Conservation (phyloP, 169 alveolate species). For the Eimeria tenella region DNA sequence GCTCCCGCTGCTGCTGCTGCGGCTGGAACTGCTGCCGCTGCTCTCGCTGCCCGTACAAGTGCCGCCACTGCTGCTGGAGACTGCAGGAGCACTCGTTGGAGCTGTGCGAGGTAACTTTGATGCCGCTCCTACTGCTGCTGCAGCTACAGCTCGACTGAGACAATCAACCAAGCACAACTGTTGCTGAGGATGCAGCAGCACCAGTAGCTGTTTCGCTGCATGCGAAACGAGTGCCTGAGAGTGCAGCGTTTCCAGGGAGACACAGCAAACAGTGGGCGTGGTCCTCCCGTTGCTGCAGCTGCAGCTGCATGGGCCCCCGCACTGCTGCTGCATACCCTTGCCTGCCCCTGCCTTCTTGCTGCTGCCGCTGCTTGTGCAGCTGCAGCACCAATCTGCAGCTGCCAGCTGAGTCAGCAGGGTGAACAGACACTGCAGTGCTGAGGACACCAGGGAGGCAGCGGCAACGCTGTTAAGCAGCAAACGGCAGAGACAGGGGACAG, state of each 20-base stretch:
- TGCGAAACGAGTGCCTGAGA: constrained; percentile 65
- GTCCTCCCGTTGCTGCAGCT: constrained; percentile 32
- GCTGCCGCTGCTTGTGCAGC: constrained; percentile 45
- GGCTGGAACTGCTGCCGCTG: background rate
- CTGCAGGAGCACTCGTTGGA: background rate
- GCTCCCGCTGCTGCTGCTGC: constrained; percentile 42
- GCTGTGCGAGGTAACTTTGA: background rate
- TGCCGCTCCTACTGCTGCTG: constrained; percentile 56
- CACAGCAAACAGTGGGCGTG: constrained; percentile 14
- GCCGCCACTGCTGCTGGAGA: background rate
- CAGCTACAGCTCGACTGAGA: constrained; percentile 61
- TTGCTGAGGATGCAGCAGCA: constrained; percentile 59
- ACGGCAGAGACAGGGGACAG: constrained; percentile 45
- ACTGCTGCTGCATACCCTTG: constrained; percentile 14
- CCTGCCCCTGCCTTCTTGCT: constrained; percentile 20
- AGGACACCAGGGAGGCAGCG: constrained; percentile 34
- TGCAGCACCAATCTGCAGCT: constrained; percentile 41
- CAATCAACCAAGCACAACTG: constrained; percentile 37
- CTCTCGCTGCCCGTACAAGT: background rate
- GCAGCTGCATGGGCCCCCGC: constrained; percentile 28
- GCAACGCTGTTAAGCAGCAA: constrained; percentile 34
- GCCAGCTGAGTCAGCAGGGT: constrained; percentile 40
- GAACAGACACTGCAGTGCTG: background rate
- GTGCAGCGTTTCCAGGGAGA: constrained; percentile 65
- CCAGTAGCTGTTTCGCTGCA: constrained; percentile 62